These are phyloP conservation scores for Papiliotrema nemorosa DNA, from an alignment of 1,284 basidiomycete genomes.

Conservation along the genomic window DNA sequence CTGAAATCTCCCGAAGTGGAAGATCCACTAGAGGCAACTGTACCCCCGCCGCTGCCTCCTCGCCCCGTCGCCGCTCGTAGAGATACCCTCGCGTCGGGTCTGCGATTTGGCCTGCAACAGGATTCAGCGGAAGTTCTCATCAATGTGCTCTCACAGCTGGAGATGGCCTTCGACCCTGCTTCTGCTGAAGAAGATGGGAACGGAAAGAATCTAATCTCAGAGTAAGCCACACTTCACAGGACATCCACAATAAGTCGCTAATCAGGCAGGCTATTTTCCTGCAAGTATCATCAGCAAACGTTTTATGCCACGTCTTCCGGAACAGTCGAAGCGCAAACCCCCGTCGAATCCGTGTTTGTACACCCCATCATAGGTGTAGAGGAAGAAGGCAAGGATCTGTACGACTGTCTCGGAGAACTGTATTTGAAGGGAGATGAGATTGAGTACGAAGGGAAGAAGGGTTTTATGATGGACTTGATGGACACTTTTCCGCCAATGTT, in stretches of 20 bases:
- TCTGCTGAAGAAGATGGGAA: conserved; percentile 42
- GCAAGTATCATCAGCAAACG: conserved; percentile 75
- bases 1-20: conserved; percentile 16
- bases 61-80: conserved; percentile 46
- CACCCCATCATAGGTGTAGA: conserved; percentile 91
- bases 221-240: conserved; percentile 52
- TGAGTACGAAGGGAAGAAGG: conserved; percentile 81
- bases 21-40: conserved; percentile 1
- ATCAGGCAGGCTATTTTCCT: conserved; percentile 75
- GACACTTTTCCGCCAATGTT: conserved; percentile 83
- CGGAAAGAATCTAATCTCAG: conserved; percentile 71
- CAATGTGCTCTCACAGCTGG: conserved; percentile 98
- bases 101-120: conserved; percentile 97
- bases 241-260: not conserved
- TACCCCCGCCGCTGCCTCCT: conserved; percentile 57
- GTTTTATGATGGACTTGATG: conserved; percentile 81
- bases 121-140: conserved; percentile 99
- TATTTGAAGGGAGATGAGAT: conserved; percentile 85
- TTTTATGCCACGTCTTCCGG: conserved; percentile 51
- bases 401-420: conserved; percentile 80
- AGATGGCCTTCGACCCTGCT: conserved; percentile 73
- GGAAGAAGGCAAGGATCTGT: conserved; percentile 75
- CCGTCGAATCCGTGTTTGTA: conserved; percentile 83
- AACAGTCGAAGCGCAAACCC: conserved; percentile 52
- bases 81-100: conserved; percentile 58